Evolutionary conservation across 176 grass and related monocot species (phyloP).

Genomic region (Zea luxurians): DNA sequence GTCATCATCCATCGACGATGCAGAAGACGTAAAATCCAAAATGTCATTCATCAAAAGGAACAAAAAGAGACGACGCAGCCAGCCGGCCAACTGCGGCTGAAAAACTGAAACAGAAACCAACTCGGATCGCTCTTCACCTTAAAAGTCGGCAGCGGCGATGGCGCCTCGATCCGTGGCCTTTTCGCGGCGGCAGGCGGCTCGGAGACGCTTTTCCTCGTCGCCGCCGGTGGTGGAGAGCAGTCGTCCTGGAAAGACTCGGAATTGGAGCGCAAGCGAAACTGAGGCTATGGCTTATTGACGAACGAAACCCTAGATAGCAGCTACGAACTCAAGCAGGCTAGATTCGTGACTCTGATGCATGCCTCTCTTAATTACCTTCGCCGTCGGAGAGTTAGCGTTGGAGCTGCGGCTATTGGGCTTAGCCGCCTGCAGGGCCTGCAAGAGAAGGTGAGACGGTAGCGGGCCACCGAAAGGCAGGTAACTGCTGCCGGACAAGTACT

Average conservation of each 20-base stretch:
- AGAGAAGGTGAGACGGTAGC: slow-evolving; percentile 45
- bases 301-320: slow-evolving; percentile 20
- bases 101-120: slow-evolving; percentile 29
- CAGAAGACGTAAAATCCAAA: slow-evolving; percentile 20
- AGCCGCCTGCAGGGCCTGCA: slow-evolving; percentile 44
- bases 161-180: slow-evolving; percentile 74
- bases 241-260: slow-evolving; percentile 27
- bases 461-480: slow-evolving; percentile 42
- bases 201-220: slow-evolving; percentile 46
- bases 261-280: slow-evolving; percentile 43
- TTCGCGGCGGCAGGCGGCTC: slow-evolving; percentile 48
- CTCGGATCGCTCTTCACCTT: slow-evolving; percentile 58
- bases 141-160: slow-evolving; percentile 85
- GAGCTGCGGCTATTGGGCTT: slow-evolving; percentile 37
- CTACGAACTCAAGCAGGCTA: background rate
- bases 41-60: slow-evolving; percentile 38
- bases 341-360: background rate
- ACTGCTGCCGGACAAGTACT: slow-evolving; percentile 37
- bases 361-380: slow-evolving; percentile 25
- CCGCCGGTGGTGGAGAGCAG: slow-evolving; percentile 42
- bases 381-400: slow-evolving; percentile 21
- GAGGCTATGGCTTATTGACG: slow-evolving; percentile 4
- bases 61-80: slow-evolving; percentile 33
- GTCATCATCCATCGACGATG: slow-evolving; percentile 34
- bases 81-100: slow-evolving; percentile 17